A percentile compares a stretch with the other conserved stretches of the same genome.
Evolutionary conservation across 2,329 filamentous ascomycete species (phyloP).

Genomic region (Beauveria sp.): DNA sequence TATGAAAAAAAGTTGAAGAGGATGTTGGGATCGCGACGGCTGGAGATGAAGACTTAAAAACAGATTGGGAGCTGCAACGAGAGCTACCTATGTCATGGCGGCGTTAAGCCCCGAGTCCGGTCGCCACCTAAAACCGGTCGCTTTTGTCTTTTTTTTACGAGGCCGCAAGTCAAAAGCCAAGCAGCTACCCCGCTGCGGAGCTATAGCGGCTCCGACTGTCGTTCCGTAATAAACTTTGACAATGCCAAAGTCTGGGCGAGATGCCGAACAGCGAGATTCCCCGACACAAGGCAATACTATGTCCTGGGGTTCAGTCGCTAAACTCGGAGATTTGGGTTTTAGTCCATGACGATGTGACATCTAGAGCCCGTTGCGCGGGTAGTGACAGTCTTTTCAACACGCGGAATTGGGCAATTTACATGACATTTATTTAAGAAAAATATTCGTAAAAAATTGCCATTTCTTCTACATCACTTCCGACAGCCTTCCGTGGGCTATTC

Average conservation of each 20-base stretch:
- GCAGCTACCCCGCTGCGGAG: conserved; percentile 11
- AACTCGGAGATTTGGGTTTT: background rate
- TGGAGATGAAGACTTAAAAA: background rate
- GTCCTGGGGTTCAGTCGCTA: background rate
- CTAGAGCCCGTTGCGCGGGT: background rate
- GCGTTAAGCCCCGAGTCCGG: conserved; percentile 7
- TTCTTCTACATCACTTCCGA: background rate
- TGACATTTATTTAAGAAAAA: background rate
- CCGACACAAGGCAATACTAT: background rate
- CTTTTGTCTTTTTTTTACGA: background rate
- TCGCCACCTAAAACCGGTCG: background rate
- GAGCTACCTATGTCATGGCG: conserved; percentile 5
- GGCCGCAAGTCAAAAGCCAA: background rate
- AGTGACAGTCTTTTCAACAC: background rate
- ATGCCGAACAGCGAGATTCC: conserved; percentile 8
- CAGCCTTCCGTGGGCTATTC: background rate
- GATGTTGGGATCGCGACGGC: background rate
- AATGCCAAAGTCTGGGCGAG: background rate
- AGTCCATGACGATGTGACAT: background rate
- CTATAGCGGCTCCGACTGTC: background rate
- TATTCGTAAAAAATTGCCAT: background rate
- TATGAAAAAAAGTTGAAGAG: background rate
- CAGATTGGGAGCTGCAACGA: background rate
- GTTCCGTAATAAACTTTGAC: background rate
- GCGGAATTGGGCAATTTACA: background rate